Evolutionary conservation across 2,329 filamentous ascomycete genomes (phyloP), one percentile per base, ranked within the genome.

Genomic region (Phialocephala sp.): DNA sequence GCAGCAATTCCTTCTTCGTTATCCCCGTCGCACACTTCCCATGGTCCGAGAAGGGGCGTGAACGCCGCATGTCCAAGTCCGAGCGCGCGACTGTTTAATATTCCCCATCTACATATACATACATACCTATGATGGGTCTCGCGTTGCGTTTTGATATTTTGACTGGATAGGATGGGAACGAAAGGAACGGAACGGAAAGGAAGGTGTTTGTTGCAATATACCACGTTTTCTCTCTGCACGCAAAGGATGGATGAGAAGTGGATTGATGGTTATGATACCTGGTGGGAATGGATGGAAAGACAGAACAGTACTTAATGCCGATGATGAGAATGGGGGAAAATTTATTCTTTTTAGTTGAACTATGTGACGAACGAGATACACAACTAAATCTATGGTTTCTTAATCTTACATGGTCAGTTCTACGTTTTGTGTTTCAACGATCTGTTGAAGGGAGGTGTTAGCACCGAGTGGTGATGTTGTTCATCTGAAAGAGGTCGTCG

Each of bases 1-100:
- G 9, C 74, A 95, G 92, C 83, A 89, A 89, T 80, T 89, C 86
- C 35, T 97, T 97, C 88, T 95, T 97, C 84, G 85, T 95, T 78
- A 88, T 97, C 68, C 94, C 94, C 60, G 93, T 97, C 69, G 89
- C 91, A 74, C 93, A 97, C 84, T 96, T 97, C 85, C 94, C 94
- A 62, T 97, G 94, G 94, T 94, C 91, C 43, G 90, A 91, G 74
- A 91, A 90, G 80, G 91, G 87, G 61, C 86, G 85, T 68, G 84
- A 88, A 78, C 78, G 77, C 67, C 85, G 89, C 67, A 77, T 75
- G 66, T 83, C 70, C 63, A 83, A 90, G 82, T 80, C 79, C 62
- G 81, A 83, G 64, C 74, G 71, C 32, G 68, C 72, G 35, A 73
- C 67, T 2, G 74, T 75, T 57, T 76, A 74, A 72, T 52, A 72